These are phyloP conservation scores for Cenchrus fungigraminus DNA, from an alignment of 176 grass and related monocot genomes.

Conservation along the genomic window DNA sequence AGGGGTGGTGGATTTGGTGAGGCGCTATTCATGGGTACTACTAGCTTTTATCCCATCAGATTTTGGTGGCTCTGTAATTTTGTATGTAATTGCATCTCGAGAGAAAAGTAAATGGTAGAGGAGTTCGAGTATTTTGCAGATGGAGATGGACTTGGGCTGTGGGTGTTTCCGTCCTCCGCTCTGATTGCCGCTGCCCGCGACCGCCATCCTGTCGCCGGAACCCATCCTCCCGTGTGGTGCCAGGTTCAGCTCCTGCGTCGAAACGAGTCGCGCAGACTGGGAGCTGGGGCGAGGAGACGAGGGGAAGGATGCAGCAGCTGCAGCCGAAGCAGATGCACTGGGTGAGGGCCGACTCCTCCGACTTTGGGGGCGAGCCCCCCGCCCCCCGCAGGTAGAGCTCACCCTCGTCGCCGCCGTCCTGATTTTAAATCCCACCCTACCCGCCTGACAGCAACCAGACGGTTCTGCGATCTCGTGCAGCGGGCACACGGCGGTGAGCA, in stretches of 20 bases:
- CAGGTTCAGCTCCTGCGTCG: background rate
- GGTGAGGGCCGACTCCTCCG: constrained; percentile 79
- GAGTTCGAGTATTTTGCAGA: background rate
- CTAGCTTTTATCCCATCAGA: background rate
- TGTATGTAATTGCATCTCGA: background rate
- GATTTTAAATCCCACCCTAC: background rate
- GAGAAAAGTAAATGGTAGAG: too few species aligned
- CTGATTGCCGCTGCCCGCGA: background rate
- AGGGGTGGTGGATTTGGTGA: background rate
- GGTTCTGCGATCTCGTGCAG: constrained; percentile 45
- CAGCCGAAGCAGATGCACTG: constrained; percentile 74
- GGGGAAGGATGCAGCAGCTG: constrained; percentile 30
- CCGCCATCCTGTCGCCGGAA: background rate
- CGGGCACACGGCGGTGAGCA: constrained; percentile 73
- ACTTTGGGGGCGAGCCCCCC: constrained; percentile 71
- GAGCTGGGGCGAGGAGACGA: background rate
- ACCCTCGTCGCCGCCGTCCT: background rate
- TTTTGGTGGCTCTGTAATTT: background rate
- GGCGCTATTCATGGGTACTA: background rate
- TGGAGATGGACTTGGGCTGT: background rate
- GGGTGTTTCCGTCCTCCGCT: constrained; percentile 7
- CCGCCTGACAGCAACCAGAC: background rate
- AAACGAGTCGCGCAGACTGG: background rate
- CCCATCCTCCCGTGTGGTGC: too few species aligned
- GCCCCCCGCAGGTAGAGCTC: constrained; percentile 67